A percentile compares a stretch with the other conserved stretches of the same genome.
phyloP scores from a whole-genome alignment of 2,329 filamentous ascomycete genomes.

The Cadophora sp. region DNA sequence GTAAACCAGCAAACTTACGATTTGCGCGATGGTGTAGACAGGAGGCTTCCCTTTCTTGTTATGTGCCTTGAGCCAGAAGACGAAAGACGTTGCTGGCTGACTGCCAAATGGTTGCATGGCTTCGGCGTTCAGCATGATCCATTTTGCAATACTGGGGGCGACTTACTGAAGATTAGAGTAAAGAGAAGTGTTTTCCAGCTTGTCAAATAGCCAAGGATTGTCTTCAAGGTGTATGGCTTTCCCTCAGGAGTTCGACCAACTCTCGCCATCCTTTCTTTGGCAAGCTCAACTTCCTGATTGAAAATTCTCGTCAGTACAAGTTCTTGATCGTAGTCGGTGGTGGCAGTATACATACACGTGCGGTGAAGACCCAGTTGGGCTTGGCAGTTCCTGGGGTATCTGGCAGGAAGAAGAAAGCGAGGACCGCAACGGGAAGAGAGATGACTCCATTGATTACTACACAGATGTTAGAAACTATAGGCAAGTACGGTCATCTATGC shows the following conservation, averaged over 20 bases:
- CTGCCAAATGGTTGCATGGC: slow-evolving; percentile 32
- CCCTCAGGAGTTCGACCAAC: slow-evolving; percentile 53
- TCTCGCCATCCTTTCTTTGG: slow-evolving; percentile 56
- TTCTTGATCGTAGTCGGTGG: background rate
- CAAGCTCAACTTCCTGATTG: slow-evolving; percentile 51
- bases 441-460: slow-evolving; percentile 57
- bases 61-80: slow-evolving; percentile 33
- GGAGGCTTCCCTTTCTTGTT: slow-evolving; percentile 26
- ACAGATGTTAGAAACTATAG: background rate
- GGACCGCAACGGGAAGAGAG: slow-evolving; percentile 59
- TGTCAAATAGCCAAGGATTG: slow-evolving; percentile 56
- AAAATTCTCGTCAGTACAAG: background rate
- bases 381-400: slow-evolving; percentile 54
- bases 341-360: slow-evolving; percentile 21
- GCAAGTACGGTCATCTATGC: background rate
- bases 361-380: slow-evolving; percentile 44
- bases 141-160: background rate
- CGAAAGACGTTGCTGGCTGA: slow-evolving; percentile 30
- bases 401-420: slow-evolving; percentile 54
- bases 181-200: slow-evolving; percentile 43
- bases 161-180: slow-evolving; percentile 33
- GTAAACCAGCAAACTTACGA: slow-evolving; percentile 14
- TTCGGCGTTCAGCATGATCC: slow-evolving; percentile 10
- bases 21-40: slow-evolving; percentile 43
- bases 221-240: slow-evolving; percentile 55